A percentile compares a stretch with the other conserved stretches of the same genome.
Evolutionary conservation across 495 filamentous ascomycete genomes (phyloP).

Genomic region (Tuber umbilicatum): DNA sequence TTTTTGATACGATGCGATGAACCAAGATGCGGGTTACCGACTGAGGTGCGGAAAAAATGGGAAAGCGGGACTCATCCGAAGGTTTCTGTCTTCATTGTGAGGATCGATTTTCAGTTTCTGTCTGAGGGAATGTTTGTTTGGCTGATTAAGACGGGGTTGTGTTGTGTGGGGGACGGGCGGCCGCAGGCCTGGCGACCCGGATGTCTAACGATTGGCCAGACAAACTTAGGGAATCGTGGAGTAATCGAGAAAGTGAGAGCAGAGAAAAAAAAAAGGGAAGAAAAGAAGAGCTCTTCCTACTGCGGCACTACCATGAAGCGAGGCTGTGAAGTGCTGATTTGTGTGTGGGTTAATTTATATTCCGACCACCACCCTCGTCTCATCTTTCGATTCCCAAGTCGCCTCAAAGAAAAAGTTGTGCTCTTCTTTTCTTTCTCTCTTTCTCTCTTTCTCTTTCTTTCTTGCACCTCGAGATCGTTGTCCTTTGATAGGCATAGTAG

Average conservation of each 20-base stretch:
- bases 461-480: background rate
- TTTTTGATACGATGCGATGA: background rate
- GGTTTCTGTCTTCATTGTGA: background rate
- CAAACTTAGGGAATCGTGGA: background rate
- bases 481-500: background rate
- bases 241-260: background rate
- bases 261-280: background rate
- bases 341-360: background rate
- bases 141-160: background rate
- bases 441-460: background rate
- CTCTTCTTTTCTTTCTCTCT: background rate
- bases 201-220: background rate
- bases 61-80: background rate
- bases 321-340: background rate
- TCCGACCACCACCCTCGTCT: background rate
- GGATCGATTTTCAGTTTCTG: background rate
- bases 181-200: background rate
- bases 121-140: background rate
- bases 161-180: background rate
- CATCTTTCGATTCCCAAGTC: background rate
- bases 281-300: background rate
- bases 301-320: background rate
- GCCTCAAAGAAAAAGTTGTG: background rate
- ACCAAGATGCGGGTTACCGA: background rate
- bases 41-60: background rate